phyloP scores from a whole-genome alignment of 495 filamentous ascomycete species.

The Lichenothelia convexa region DNA sequence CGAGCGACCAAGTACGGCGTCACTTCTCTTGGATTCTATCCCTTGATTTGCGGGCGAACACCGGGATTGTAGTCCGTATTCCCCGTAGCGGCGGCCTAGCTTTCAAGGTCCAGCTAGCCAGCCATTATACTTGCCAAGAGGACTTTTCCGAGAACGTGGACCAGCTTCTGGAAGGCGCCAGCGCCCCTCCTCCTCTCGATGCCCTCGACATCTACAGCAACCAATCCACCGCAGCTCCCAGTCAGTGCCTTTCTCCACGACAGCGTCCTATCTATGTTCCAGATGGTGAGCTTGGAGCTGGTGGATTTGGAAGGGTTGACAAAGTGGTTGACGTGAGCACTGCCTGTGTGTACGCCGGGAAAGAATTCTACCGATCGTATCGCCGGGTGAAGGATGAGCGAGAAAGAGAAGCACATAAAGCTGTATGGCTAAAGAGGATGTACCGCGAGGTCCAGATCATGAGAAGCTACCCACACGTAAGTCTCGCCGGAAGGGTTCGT shows the following conservation, averaged over 20 bases:
- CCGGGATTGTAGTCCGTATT: too few relatives aligned
- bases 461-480: background rate
- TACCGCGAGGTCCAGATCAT: background rate
- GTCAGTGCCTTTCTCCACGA: conserved; percentile 2
- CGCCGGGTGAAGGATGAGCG: background rate
- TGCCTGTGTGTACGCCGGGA: background rate
- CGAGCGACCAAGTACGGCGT: background rate
- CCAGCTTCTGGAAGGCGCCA: conserved; percentile 2
- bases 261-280: background rate
- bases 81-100: too few relatives aligned
- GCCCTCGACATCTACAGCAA: conserved; percentile 3
- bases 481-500: background rate
- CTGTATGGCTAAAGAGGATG: too few relatives aligned
- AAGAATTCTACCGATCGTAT: background rate
- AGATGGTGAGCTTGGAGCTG: background rate
- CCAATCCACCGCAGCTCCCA: background rate
- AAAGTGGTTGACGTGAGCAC: background rate
- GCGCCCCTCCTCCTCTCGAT: background rate
- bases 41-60: conserved; percentile 1
- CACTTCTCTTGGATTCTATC: conserved; percentile 6
- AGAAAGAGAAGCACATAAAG: too few relatives aligned
- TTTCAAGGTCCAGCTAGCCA: conserved; percentile 3
- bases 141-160: conserved; percentile 2
- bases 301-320: background rate
- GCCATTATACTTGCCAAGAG: background rate